A percentile compares a stretch with the other conserved stretches of the same genome.
Conservation (phyloP, 176 grass and related monocot species). For the Musa schizocarpa region DNA sequence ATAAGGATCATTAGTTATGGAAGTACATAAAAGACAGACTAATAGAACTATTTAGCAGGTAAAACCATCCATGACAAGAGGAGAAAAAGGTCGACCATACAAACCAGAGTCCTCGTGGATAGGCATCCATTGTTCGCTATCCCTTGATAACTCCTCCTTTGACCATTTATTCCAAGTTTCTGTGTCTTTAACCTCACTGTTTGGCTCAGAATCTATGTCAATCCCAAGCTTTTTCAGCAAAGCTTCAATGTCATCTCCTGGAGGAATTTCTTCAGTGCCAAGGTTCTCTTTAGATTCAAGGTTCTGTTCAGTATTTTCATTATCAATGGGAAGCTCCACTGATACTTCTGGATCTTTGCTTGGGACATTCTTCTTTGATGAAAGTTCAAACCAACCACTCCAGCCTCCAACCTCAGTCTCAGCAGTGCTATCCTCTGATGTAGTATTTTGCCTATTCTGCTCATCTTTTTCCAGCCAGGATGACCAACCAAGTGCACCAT, state of each 20-base stretch:
- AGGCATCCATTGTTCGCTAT: constrained; percentile 85
- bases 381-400: constrained; percentile 95
- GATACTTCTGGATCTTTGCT: constrained; percentile 23
- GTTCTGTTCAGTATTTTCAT: constrained; percentile 42
- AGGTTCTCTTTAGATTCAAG: constrained; percentile 39
- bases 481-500: constrained; percentile 86
- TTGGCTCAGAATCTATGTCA: constrained; percentile 62
- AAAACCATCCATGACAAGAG: constrained; percentile 15
- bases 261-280: constrained; percentile 43
- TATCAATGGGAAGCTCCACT: constrained; percentile 25
- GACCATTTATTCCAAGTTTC: constrained; percentile 97
- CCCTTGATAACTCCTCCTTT: constrained; percentile 59
- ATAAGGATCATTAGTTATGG: background rate
- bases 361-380: constrained; percentile 26
- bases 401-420: constrained; percentile 61
- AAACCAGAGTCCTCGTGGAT: constrained; percentile 65
- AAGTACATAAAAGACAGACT: background rate
- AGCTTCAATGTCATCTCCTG: constrained; percentile 67
- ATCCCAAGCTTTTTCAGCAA: constrained; percentile 93
- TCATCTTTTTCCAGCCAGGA: constrained; percentile 87
- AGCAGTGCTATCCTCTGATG: constrained; percentile 46
- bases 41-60: background rate
- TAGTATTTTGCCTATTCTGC: constrained; percentile 45
- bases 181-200: constrained; percentile 82
- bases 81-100: background rate